These are phyloP conservation scores for Trichoderma cornu-damae DNA, from an alignment of 2,329 filamentous ascomycete genomes.

Conservation along the genomic window DNA sequence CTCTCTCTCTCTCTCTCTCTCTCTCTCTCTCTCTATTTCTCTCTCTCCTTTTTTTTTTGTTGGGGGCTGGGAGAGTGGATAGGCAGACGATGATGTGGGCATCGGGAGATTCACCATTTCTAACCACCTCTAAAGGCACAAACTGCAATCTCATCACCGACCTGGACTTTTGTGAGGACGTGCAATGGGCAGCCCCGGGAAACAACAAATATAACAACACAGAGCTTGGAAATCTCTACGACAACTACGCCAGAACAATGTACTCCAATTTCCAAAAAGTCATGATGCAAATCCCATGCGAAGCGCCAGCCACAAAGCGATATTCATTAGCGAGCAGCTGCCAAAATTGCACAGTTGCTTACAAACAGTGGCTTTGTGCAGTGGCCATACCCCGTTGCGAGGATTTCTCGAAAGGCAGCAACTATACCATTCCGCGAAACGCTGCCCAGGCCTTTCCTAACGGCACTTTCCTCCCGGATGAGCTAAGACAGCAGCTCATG, in stretches of 20 bases:
- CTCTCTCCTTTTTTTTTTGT: too few species aligned
- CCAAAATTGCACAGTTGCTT: conserved; percentile 68
- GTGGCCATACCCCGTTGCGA: conserved; percentile 89
- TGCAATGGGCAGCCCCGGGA: conserved; percentile 85
- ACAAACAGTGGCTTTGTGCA: conserved; percentile 93
- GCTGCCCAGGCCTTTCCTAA: conserved; percentile 66
- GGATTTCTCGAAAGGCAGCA: conserved; percentile 60
- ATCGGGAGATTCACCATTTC: too few species aligned
- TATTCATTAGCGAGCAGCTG: conserved; percentile 81
- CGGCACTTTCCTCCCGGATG: conserved; percentile 48
- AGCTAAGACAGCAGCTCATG: conserved; percentile 26
- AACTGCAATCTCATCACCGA: conserved; percentile 85
- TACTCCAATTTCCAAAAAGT: conserved; percentile 77
- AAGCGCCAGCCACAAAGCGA: conserved; percentile 63
- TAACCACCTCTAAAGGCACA: conserved; percentile 48
- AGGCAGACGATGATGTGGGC: too few species aligned
- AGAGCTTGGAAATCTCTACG: conserved; percentile 67
- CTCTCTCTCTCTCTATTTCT: too few species aligned
- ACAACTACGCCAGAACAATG: conserved; percentile 62
- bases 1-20: too few species aligned
- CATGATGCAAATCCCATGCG: conserved; percentile 79
- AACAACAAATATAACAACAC: conserved; percentile 62
- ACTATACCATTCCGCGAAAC: conserved; percentile 55
- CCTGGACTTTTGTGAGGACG: conserved; percentile 81
- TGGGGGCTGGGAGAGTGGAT: too few species aligned